Percentiles rank a stretch among this genome's conserved stretches.
phyloP scores from a whole-genome alignment of 192 early-diverging fungal genomes.

The Phycomyces blakesleeanus region DNA sequence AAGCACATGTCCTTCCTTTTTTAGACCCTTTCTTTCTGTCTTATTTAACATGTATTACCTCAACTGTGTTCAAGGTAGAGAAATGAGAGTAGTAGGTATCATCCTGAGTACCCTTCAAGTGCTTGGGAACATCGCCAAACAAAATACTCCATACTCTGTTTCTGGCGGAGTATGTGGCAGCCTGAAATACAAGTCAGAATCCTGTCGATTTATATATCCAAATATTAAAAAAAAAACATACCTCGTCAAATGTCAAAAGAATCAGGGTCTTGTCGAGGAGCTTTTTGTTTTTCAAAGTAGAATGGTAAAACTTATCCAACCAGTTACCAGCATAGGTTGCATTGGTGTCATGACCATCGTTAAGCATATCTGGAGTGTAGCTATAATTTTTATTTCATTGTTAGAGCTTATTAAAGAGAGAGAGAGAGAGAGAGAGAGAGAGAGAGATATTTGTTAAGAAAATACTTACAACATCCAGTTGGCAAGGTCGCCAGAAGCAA shows the following conservation, averaged over 20 bases:
- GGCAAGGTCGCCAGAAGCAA: conserved; percentile 5
- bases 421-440: neutral
- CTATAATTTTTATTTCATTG: too few relatives aligned
- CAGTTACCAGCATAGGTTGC: conserved; percentile 44
- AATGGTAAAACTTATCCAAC: conserved; percentile 53
- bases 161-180: conserved; percentile 14
- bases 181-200: neutral
- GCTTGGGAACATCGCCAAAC: conserved; percentile 38
- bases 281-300: conserved; percentile 39
- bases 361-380: conserved; percentile 56
- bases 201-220: neutral
- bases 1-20: neutral
- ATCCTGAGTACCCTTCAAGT: conserved; percentile 43
- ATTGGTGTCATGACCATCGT: conserved; percentile 50
- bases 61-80: conserved; percentile 57
- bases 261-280: conserved; percentile 44
- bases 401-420: neutral
- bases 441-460: neutral
- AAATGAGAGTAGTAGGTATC: conserved; percentile 62
- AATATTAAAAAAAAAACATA: conserved; percentile 1
- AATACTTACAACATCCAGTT: conserved; percentile 29
- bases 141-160: conserved; percentile 46
- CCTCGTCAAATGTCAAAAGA: conserved; percentile 40
- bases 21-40: neutral
- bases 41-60: conserved; percentile 16